These are phyloP conservation scores for Pilasporangium apinafurcum DNA, from an alignment of 352 stramenopile species.

Conservation along the genomic window DNA sequence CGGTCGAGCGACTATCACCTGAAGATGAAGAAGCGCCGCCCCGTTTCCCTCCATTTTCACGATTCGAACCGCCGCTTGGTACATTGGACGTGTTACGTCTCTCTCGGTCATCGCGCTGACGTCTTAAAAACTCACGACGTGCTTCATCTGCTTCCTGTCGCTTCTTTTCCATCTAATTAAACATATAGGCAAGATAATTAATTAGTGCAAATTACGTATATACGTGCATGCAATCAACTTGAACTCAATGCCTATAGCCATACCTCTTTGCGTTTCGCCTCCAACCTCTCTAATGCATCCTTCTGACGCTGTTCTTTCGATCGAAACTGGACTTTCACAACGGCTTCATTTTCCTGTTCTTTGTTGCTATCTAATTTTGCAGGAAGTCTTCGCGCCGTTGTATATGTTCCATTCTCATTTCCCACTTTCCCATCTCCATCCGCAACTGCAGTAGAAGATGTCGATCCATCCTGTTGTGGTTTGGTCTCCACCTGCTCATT, in stretches of 20 bases:
- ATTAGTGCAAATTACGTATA: not conserved
- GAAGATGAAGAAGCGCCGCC: not conserved
- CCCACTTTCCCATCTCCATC: not conserved
- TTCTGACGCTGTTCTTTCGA: conserved; percentile 79
- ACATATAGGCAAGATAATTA: not conserved
- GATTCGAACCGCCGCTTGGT: conserved; percentile 10
- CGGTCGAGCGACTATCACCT: conserved; percentile 4
- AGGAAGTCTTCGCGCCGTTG: conserved; percentile 23
- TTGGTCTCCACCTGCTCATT: conserved; percentile 4
- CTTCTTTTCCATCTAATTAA: conserved; percentile 38
- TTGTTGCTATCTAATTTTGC: conserved; percentile 12
- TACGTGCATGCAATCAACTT: too few relatives aligned
- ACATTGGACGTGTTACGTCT: conserved; percentile 7
- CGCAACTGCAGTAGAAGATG: not conserved
- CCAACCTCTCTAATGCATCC: conserved; percentile 60
- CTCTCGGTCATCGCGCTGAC: conserved; percentile 33
- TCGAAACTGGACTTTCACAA: conserved; percentile 55
- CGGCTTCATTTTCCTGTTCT: not conserved
- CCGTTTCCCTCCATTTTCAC: conserved; percentile 9
- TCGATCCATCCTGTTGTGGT: conserved; percentile 9
- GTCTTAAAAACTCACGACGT: conserved; percentile 57
- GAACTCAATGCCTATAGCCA: not conserved
- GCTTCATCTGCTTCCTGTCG: conserved; percentile 46
- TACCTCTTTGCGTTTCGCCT: conserved; percentile 64
- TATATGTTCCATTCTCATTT: conserved; percentile 12